Percentiles rank a stretch among this genome's conserved stretches.
Evolutionary conservation across 73 alveolate genomes (phyloP).

Genomic region (Tetrahymena borealis): DNA sequence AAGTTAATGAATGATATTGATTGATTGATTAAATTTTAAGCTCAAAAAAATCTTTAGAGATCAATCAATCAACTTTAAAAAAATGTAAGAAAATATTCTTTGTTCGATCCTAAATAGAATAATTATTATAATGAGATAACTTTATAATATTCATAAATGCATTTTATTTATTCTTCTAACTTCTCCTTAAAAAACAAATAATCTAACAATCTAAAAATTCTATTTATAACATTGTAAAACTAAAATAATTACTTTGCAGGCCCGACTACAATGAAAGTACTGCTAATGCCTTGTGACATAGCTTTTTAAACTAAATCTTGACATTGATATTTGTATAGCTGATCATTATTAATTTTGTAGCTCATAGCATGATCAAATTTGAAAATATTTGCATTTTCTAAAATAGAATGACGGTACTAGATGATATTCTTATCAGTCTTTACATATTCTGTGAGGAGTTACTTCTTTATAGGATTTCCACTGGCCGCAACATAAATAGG

Average conservation of each 20-base stretch:
- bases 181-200: too few species aligned
- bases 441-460: not conserved
- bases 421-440: not conserved
- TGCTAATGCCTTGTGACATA: not conserved
- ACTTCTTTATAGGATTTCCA: not conserved
- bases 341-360: not conserved
- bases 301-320: not conserved
- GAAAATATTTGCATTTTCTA: not conserved
- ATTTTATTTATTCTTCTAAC: too few species aligned
- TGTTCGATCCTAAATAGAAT: too few species aligned
- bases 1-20: not conserved
- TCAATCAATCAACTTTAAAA: too few species aligned
- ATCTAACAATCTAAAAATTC: too few species aligned
- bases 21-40: too few species aligned
- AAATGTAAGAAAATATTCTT: too few species aligned
- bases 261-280: not conserved
- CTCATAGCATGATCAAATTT: not conserved
- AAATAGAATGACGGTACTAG: not conserved
- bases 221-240: too few species aligned
- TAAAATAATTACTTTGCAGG: not conserved
- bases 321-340: not conserved
- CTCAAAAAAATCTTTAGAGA: too few species aligned
- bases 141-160: too few species aligned
- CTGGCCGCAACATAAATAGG: constrained; percentile 1
- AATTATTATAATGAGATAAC: too few species aligned